These are phyloP conservation scores for Kingdonia uniflora DNA, from an alignment of 164 flowering plant species.

Conservation along the genomic window DNA sequence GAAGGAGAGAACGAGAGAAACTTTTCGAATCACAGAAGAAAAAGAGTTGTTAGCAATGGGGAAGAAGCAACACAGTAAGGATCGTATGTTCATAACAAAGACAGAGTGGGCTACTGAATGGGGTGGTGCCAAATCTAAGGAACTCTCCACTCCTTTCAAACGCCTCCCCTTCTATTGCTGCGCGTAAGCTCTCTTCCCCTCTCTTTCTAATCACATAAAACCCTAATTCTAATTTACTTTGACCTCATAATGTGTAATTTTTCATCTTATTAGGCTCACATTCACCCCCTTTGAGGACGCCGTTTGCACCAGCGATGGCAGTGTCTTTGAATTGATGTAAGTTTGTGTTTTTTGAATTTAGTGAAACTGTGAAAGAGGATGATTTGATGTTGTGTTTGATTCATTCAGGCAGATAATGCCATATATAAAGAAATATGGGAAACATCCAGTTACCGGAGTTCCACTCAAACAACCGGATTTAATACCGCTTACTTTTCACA, in stretches of 20 bases:
- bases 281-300: slow-evolving; percentile 85
- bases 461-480: slow-evolving; percentile 66
- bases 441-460: slow-evolving; percentile 76
- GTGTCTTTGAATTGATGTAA: slow-evolving; percentile 76
- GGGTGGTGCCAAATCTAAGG: slow-evolving; percentile 97
- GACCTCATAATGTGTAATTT: background rate
- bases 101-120: slow-evolving; percentile 99
- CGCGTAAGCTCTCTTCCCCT: slow-evolving; percentile 35
- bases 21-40: too few relatives aligned
- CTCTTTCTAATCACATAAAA: too few relatives aligned
- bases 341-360: slow-evolving; percentile 10
- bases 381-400: background rate
- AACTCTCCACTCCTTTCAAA: slow-evolving; percentile 64
- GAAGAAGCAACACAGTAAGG: slow-evolving; percentile 98
- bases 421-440: slow-evolving; percentile 77
- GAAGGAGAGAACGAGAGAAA: too few relatives aligned
- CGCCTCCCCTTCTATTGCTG: slow-evolving; percentile 97
- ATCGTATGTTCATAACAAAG: slow-evolving; percentile 83
- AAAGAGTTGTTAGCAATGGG: slow-evolving; percentile 79
- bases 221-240: background rate
- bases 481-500: slow-evolving; percentile 79
- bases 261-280: slow-evolving; percentile 45
- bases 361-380: too few relatives aligned
- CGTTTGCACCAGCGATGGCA: slow-evolving; percentile 78
- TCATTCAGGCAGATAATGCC: slow-evolving; percentile 71